phyloP scores from a whole-genome alignment of 495 filamentous ascomycete species.

The Trichoderma erinaceum region DNA sequence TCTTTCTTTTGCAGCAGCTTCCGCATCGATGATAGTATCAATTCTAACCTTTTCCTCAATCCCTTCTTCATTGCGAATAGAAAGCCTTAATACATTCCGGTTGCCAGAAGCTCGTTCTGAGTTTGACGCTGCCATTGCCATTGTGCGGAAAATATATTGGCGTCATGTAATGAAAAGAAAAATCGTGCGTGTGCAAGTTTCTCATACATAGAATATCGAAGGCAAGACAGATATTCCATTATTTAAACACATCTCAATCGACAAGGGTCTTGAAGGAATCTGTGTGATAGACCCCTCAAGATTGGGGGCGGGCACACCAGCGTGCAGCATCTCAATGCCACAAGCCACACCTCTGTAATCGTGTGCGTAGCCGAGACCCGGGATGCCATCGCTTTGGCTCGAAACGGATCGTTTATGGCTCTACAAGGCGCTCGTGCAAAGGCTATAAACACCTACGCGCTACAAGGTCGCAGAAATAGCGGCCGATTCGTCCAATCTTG shows the following conservation, averaged over 20 bases:
- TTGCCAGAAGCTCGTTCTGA: neutral
- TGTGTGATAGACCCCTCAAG: neutral
- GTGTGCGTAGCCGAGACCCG: constrained; percentile 7
- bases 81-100: neutral
- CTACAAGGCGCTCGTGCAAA: neutral
- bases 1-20: neutral
- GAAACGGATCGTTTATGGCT: neutral
- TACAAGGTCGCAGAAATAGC: neutral
- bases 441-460: neutral
- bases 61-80: neutral
- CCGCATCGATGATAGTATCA: neutral
- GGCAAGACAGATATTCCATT: neutral
- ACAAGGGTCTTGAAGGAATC: constrained; percentile 10
- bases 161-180: neutral
- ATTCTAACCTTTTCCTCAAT: neutral
- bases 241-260: neutral
- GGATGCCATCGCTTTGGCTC: neutral
- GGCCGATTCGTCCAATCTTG: constrained; percentile 3
- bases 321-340: neutral
- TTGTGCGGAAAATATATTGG: neutral
- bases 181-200: too few species aligned
- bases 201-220: neutral
- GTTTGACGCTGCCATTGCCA: neutral
- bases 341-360: neutral
- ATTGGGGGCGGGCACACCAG: constrained; percentile 12